A percentile compares a stretch with the other conserved stretches of the same genome.
These are phyloP conservation scores for Globisporangium paroecandrum DNA, from an alignment of 352 stramenopile species.

Conservation along the genomic window DNA sequence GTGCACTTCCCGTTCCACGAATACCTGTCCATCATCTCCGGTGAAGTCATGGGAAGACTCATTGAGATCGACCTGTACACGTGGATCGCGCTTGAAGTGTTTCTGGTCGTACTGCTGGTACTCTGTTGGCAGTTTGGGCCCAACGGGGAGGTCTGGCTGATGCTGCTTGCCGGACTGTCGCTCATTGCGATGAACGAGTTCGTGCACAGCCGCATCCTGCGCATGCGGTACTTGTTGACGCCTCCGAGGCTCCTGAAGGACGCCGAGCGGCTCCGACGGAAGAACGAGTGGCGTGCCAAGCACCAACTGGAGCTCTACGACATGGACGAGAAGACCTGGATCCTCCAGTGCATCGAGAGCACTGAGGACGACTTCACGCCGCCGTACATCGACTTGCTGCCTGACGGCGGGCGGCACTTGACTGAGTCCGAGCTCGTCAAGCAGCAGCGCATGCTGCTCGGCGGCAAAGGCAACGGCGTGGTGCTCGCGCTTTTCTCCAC, in stretches of 20 bases:
- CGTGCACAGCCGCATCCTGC: constrained; percentile 43
- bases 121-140: constrained; percentile 41
- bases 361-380: constrained; percentile 34
- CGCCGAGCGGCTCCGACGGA: constrained; percentile 52
- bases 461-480: constrained; percentile 47
- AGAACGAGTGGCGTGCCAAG: constrained; percentile 50
- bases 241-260: constrained; percentile 52
- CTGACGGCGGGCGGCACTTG: constrained; percentile 32
- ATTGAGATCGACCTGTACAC: constrained; percentile 73
- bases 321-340: constrained; percentile 42
- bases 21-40: constrained; percentile 74
- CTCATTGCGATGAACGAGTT: constrained; percentile 49
- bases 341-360: constrained; percentile 32
- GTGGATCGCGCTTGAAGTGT: constrained; percentile 57
- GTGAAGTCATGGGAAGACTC: constrained; percentile 64
- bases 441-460: constrained; percentile 40
- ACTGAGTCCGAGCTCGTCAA: constrained; percentile 36
- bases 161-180: constrained; percentile 33
- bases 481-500: constrained; percentile 62
- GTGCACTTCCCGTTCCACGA: constrained; percentile 72
- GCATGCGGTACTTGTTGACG: constrained; percentile 50
- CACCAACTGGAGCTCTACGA: constrained; percentile 33
- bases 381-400: constrained; percentile 49
- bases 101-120: constrained; percentile 43
- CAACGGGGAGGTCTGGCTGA: constrained; percentile 35